phyloP scores from a whole-genome alignment of 192 early-diverging fungal species.

The Diversispora epigaea region DNA sequence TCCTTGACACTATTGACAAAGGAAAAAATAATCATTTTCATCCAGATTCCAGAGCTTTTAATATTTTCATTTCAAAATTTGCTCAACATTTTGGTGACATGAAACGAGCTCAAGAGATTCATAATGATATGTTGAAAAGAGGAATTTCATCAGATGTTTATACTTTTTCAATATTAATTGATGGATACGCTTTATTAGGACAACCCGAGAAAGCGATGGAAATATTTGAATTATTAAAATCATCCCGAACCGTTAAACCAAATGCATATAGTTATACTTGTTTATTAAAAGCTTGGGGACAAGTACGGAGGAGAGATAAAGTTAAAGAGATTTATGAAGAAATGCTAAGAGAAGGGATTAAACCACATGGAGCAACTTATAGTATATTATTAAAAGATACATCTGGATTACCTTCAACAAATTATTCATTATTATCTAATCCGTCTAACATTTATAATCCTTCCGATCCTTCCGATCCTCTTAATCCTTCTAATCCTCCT shows the following conservation, averaged over 20 bases:
- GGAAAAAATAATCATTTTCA: background rate
- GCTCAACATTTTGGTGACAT: constrained; percentile 34
- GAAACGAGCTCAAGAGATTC: constrained; percentile 33
- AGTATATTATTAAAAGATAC: background rate
- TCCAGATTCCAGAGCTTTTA: constrained; percentile 33
- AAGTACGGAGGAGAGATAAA: constrained; percentile 34
- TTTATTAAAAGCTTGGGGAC: constrained; percentile 42
- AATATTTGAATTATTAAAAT: constrained; percentile 34
- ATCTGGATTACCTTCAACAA: background rate
- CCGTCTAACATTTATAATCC: no score
- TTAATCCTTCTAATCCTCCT: background rate
- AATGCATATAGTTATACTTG: constrained; percentile 41
- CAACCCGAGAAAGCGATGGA: constrained; percentile 31
- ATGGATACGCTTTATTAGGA: constrained; percentile 40
- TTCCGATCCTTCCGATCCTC: background rate
- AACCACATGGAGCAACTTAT: constrained; percentile 22
- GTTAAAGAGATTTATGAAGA: constrained; percentile 37
- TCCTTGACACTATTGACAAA: background rate
- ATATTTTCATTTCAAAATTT: constrained; percentile 42
- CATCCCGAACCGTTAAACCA: constrained; percentile 9
- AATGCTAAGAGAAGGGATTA: constrained; percentile 29
- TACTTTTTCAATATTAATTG: constrained; percentile 42
- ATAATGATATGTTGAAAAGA: constrained; percentile 37
- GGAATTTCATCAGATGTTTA: constrained; percentile 34
- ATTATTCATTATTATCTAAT: background rate